phyloP scores from a whole-genome alignment of 352 stramenopile species.

The Phytophthora fragariaefolia region DNA sequence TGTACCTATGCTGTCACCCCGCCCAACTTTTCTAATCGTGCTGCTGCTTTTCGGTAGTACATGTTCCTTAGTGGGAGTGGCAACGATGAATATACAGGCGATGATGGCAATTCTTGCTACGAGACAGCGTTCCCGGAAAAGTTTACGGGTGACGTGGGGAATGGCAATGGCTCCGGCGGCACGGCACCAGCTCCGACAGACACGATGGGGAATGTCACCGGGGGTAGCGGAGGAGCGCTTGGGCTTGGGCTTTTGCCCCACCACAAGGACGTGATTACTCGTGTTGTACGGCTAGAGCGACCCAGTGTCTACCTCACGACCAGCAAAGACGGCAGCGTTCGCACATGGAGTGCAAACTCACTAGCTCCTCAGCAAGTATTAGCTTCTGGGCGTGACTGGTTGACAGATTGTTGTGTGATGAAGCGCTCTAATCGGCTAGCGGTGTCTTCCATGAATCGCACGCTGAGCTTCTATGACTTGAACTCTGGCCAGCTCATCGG shows the following conservation, averaged over 20 bases:
- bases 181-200: conserved; percentile 21
- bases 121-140: conserved; percentile 70
- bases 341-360: conserved; percentile 78
- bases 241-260: conserved; percentile 42
- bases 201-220: conserved; percentile 36
- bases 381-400: conserved; percentile 75
- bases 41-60: conserved; percentile 47
- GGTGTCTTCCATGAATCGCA: conserved; percentile 80
- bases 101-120: conserved; percentile 70
- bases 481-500: conserved; percentile 69
- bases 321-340: conserved; percentile 77
- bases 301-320: conserved; percentile 75
- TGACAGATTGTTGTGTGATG: conserved; percentile 85
- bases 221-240: conserved; percentile 25
- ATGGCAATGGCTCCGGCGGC: conserved; percentile 11
- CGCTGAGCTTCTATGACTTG: conserved; percentile 81
- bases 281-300: conserved; percentile 69
- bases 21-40: neutral
- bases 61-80: conserved; percentile 86
- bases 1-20: too few species aligned
- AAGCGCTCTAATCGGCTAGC: conserved; percentile 81
- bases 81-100: conserved; percentile 63
- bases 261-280: conserved; percentile 81
- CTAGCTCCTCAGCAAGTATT: conserved; percentile 68
- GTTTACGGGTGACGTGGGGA: conserved; percentile 34